phyloP scores from a whole-genome alignment of 177 flowering plant genomes.

The Telopea speciosissima region DNA sequence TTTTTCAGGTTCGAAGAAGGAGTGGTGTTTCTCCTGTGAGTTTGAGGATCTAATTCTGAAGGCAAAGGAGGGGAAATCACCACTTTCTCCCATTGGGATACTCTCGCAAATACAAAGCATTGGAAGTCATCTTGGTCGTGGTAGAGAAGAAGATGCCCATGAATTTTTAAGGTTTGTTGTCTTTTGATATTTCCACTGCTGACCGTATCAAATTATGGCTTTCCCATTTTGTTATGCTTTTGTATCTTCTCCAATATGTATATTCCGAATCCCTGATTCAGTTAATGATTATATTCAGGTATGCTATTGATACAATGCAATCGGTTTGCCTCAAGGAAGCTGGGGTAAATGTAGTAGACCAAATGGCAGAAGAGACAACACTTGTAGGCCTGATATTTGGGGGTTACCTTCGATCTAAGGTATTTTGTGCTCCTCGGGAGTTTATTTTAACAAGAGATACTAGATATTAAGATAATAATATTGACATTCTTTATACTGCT shows the following conservation, averaged over 20 bases:
- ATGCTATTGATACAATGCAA: conserved; percentile 84
- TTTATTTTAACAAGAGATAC: too few species aligned
- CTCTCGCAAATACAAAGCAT: conserved; percentile 63
- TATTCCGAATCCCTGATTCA: neutral
- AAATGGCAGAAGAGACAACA: conserved; percentile 70
- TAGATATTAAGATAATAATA: too few species aligned
- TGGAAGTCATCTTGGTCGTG: conserved; percentile 75
- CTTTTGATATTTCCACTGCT: neutral
- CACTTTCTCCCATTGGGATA: conserved; percentile 68
- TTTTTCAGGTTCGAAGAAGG: conserved; percentile 59
- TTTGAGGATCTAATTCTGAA: conserved; percentile 63
- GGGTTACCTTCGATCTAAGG: conserved; percentile 94
- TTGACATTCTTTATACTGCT: too few species aligned
- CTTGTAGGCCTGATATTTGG: conserved; percentile 86
- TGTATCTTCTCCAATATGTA: too few species aligned
- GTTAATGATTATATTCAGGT: conserved; percentile 33
- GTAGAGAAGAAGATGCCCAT: conserved; percentile 99
- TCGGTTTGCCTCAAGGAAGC: conserved; percentile 66
- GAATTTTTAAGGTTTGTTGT: conserved; percentile 77
- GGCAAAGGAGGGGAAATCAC: conserved; percentile 61
- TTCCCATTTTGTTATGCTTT: neutral
- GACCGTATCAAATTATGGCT: neutral
- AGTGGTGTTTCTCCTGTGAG: conserved; percentile 91
- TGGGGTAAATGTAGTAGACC: conserved; percentile 27
- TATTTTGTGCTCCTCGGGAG: conserved; percentile 15